Evolutionary conservation across 768 basidiomycete genomes (phyloP).

Genomic region (Crassisporium funariophilum): DNA sequence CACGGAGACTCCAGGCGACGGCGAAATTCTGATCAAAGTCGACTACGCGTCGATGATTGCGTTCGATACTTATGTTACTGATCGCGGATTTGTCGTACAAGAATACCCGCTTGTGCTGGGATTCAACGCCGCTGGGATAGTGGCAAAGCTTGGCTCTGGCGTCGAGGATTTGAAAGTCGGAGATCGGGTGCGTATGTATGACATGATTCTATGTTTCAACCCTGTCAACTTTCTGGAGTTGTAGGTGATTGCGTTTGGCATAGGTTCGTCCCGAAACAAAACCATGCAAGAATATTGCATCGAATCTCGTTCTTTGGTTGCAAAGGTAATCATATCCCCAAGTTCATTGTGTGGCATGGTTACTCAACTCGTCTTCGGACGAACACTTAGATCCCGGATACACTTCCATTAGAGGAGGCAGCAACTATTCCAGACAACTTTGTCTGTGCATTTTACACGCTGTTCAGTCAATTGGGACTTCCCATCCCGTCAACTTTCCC

Average conservation of each 20-base stretch:
- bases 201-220: not conserved
- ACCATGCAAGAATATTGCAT: constrained; percentile 41
- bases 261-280: constrained; percentile 26
- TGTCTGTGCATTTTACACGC: constrained; percentile 41
- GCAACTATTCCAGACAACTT: constrained; percentile 45
- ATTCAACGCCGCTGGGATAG: constrained; percentile 38
- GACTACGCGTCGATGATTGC: constrained; percentile 42
- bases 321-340: constrained; percentile 33
- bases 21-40: constrained; percentile 44
- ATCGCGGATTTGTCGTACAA: constrained; percentile 31
- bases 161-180: constrained; percentile 38
- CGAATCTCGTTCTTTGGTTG: constrained; percentile 28
- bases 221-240: not conserved
- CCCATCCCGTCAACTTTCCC: constrained; percentile 37
- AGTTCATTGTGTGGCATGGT: not conserved
- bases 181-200: constrained; percentile 35
- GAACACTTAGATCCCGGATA: constrained; percentile 44
- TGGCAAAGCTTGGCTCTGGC: constrained; percentile 36
- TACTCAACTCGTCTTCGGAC: not conserved
- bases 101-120: constrained; percentile 41
- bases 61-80: constrained; percentile 41
- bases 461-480: constrained; percentile 41
- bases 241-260: constrained; percentile 31
- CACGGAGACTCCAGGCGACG: constrained; percentile 34
- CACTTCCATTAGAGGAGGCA: constrained; percentile 35